Evolutionary conservation across 805 yeast species (phyloP), one percentile per base, ranked within the genome.

Genomic region (Lachancea quebecensis): DNA sequence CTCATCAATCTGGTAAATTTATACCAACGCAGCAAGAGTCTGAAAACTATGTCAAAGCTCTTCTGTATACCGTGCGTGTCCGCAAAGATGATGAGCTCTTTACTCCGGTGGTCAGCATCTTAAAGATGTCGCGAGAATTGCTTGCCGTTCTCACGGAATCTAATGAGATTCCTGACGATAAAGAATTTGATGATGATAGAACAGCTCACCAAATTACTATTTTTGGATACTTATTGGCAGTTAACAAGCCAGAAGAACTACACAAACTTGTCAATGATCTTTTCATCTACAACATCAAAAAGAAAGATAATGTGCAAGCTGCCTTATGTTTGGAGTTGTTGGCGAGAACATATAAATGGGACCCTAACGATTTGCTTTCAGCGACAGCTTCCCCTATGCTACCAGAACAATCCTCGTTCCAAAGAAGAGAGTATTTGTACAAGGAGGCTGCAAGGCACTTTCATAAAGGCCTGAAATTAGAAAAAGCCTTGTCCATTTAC

Each of bases 141-240:
- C 65, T 86, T 47, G 78, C 73, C 44, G 77, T 79, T 12, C 71
- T 85, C 56, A 73, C 78, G 49, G 87, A 85, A 55, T 75, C 84
- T 54, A 77, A 77, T 54, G 74, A 77, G 47, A 87, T 88, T 46
- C 96, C 96, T 11, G 74, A 73, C 39, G 89, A 89, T 15, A 81
- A 81, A 35, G 95, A 87, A 57, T 89, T 84, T 63, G 91, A 85
- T 55, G 91, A 85, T 60, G 96, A 88, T 63, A 72, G 95, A 57
- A 81, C 89, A 4, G 83, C 85, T 75, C 85, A 83, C 59, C 78
- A 79, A 48, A 71, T 88, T 58, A 83, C 82, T 55, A 81, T 87
- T 56, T 77, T 85, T 50, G 81, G 88, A 35, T 86, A 78, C 65
- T 71, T 88, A 62, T 76, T 82, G 72, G 79, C 84, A 52, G 88